phyloP scores from a whole-genome alignment of 441 rosid genomes.

The Macaranga tanarius region DNA sequence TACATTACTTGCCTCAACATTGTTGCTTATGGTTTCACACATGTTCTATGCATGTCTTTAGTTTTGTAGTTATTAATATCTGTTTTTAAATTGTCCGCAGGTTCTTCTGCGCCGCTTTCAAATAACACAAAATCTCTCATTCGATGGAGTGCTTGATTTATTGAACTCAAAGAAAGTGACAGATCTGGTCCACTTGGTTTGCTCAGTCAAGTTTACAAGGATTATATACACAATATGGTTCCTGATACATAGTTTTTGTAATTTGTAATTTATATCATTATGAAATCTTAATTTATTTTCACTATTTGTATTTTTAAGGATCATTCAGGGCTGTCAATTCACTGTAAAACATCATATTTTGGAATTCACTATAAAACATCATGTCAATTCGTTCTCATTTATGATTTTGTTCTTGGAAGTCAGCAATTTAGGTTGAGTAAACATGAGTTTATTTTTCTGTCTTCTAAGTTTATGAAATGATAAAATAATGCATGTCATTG shows the following conservation, averaged over 20 bases:
- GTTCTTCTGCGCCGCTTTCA: slow-evolving; percentile 84
- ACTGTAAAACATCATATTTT: not conserved
- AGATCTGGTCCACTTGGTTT: slow-evolving; percentile 90
- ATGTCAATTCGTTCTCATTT: no score
- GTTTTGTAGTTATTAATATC: not conserved
- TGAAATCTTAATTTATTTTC: no score
- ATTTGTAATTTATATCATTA: no score
- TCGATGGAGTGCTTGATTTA: slow-evolving; percentile 93
- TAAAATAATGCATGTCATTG: not conserved
- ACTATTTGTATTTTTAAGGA: not conserved
- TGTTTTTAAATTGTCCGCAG: slow-evolving; percentile 36
- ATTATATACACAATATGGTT: not conserved
- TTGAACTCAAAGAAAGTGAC: slow-evolving; percentile 94
- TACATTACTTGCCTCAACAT: not conserved
- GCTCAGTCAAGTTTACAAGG: not conserved
- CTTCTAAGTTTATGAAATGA: no score
- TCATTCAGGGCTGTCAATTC: not conserved
- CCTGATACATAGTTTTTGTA: not conserved
- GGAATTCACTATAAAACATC: not conserved
- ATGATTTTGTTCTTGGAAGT: not conserved
- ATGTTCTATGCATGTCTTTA: not conserved
- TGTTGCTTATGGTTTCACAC: not conserved
- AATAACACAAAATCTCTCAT: slow-evolving; percentile 77
- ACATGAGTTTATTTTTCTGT: not conserved
- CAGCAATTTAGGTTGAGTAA: not conserved